Evolutionary conservation across 257 asterid species (phyloP).

Genomic region (Nicotiana obtusifolia): DNA sequence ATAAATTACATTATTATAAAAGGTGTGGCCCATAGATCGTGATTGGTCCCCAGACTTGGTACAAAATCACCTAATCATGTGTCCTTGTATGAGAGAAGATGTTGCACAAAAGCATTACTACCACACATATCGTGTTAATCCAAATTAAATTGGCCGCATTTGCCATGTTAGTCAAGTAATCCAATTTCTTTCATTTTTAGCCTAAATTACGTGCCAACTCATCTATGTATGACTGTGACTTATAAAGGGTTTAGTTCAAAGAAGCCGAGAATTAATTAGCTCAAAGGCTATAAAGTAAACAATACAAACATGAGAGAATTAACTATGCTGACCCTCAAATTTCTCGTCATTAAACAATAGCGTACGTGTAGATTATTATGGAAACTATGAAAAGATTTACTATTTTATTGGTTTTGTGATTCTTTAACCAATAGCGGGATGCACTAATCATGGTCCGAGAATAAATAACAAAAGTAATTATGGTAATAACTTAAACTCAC

Average conservation of each 20-base stretch:
- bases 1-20: too few relatives aligned
- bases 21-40: background rate
- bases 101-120: background rate
- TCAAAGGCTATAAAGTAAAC: background rate
- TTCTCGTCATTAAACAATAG: background rate
- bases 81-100: background rate
- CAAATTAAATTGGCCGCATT: background rate
- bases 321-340: background rate
- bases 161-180: background rate
- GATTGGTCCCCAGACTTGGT: background rate
- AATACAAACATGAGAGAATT: background rate
- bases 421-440: background rate
- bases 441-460: background rate
- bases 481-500: conserved; percentile 31
- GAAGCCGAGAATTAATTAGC: background rate
- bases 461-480: background rate
- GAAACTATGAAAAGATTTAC: background rate
- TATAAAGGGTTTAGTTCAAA: background rate
- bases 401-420: background rate
- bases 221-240: background rate
- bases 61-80: background rate
- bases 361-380: background rate
- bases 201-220: background rate
- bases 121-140: background rate
- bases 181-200: background rate